A percentile compares a stretch with the other conserved stretches of the same genome.
Conservation (phyloP, 805 yeast genomes). For the Metschnikowia henanensis region DNA sequence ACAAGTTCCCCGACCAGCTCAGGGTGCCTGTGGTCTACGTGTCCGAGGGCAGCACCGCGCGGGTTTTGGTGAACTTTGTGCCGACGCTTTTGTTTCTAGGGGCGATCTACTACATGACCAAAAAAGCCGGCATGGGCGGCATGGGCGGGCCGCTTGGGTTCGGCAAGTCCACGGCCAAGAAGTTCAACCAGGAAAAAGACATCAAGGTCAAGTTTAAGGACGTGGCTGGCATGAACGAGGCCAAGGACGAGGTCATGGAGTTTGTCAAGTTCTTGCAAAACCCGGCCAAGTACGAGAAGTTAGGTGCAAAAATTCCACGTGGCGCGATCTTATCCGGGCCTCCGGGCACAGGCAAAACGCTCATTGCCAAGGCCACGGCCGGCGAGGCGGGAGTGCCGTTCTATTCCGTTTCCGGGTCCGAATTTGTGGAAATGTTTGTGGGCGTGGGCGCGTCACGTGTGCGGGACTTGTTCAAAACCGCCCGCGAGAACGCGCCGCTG, state of each 20-base stretch:
- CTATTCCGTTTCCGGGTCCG: constrained; percentile 94
- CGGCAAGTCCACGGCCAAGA: constrained; percentile 86
- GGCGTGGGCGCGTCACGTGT: constrained; percentile 99
- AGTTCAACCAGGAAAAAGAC: constrained; percentile 88
- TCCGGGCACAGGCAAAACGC: constrained; percentile 99
- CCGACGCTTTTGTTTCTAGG: constrained; percentile 92
- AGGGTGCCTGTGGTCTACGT: constrained; percentile 82
- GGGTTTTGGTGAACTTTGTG: constrained; percentile 66
- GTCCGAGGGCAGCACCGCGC: constrained; percentile 65
- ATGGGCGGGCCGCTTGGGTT: constrained; percentile 69
- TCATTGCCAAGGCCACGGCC: constrained; percentile 97
- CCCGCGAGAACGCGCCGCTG: constrained; percentile 91
- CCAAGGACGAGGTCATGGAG: constrained; percentile 97
- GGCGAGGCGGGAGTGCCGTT: constrained; percentile 99
- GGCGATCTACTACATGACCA: constrained; percentile 81
- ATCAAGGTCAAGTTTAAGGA: constrained; percentile 88
- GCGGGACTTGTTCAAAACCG: constrained; percentile 90
- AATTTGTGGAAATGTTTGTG: constrained; percentile 97
- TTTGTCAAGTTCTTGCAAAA: constrained; percentile 91
- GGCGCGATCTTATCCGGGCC: constrained; percentile 98
- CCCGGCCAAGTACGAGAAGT: constrained; percentile 84
- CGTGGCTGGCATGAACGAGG: constrained; percentile 97
- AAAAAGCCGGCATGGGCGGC: constrained; percentile 51
- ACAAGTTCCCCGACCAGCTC: constrained; percentile 57
- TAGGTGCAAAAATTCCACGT: constrained; percentile 97